Conservation (phyloP, 1,284 basidiomycete species). For the Tremellales sp. region DNA sequence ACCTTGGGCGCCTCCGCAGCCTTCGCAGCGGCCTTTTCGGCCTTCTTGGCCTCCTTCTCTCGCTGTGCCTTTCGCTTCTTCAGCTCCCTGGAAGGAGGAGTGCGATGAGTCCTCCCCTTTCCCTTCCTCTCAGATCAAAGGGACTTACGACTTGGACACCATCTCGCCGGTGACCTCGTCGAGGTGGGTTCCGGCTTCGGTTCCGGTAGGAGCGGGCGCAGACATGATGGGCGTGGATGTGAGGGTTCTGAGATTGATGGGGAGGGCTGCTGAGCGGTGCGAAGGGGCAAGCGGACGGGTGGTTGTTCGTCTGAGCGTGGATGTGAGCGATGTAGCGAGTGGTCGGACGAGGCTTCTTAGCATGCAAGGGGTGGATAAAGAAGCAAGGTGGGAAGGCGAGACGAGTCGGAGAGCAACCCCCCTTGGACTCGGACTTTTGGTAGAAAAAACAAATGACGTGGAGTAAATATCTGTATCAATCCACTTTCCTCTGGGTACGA, state of each 20-base stretch:
- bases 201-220: constrained; percentile 27
- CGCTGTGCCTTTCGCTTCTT: constrained; percentile 86
- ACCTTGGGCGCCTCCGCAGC: constrained; percentile 39
- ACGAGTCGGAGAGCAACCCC: neutral
- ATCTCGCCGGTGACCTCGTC: constrained; percentile 89
- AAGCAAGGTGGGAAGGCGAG: neutral
- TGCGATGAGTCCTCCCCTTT: neutral
- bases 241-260: constrained; percentile 1
- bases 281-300: neutral
- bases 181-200: constrained; percentile 45
- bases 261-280: neutral
- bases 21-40: constrained; percentile 63
- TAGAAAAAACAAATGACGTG: constrained; percentile 1
- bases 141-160: constrained; percentile 83
- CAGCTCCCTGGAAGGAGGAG: constrained; percentile 66
- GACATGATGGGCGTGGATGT: constrained; percentile 42
- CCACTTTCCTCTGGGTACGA: neutral
- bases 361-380: neutral
- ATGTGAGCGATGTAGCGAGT: neutral
- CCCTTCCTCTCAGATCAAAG: neutral
- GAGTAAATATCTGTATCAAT: constrained; percentile 1
- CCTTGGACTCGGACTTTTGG: no score
- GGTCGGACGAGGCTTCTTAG: neutral
- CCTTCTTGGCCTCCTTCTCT: constrained; percentile 78
- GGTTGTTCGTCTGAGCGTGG: neutral